Evolutionary conservation across 192 early-diverging fungal species (phyloP).

Genomic region (Haplosporangium gracile): DNA sequence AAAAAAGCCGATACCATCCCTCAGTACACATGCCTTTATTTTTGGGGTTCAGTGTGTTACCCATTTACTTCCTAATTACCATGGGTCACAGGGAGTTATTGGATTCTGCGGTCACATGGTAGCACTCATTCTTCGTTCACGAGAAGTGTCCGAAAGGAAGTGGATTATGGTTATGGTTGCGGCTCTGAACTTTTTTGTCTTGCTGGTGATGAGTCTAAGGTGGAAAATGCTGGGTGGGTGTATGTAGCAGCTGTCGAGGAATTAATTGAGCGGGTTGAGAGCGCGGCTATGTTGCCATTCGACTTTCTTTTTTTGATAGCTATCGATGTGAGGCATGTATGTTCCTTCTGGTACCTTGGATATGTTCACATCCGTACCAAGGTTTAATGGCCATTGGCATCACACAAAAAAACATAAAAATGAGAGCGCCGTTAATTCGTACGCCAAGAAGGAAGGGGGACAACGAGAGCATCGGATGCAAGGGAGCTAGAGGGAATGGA

Average conservation of each 20-base stretch:
- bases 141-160: background rate
- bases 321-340: background rate
- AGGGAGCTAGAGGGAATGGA: background rate
- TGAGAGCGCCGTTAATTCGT: slow-evolving; percentile 3
- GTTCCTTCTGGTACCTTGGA: background rate
- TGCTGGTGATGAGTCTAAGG: background rate
- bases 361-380: background rate
- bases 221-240: background rate
- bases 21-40: background rate
- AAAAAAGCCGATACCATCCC: background rate
- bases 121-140: background rate
- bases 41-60: background rate
- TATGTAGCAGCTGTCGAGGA: background rate
- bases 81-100: background rate
- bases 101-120: background rate
- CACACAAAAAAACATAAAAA: background rate
- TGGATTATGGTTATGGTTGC: slow-evolving; percentile 3
- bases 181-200: background rate
- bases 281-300: background rate
- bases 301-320: background rate
- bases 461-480: background rate
- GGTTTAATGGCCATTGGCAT: background rate
- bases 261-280: background rate
- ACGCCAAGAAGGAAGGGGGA: background rate
- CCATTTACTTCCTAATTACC: background rate